Evolutionary conservation across 306 rosid species (phyloP), one percentile per base, ranked within the genome.

Genomic region (Corylus avellana): DNA sequence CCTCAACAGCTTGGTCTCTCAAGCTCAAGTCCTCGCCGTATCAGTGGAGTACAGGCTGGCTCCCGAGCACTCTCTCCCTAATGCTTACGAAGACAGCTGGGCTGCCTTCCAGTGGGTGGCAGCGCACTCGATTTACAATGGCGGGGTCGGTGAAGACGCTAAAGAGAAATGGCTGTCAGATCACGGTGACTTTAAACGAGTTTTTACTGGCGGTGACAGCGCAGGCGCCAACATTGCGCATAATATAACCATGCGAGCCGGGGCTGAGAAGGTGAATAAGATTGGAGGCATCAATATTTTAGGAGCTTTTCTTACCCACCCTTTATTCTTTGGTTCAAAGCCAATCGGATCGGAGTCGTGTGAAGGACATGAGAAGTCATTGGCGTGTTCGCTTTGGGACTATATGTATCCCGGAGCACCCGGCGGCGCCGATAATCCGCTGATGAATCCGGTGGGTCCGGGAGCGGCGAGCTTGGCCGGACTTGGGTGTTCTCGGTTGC

Each of bases 191-290:
- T 86, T 88, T 22, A 56, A 20, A 20, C 55, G 85, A 16, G 16
- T 88, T 32, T 86, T 74, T 77, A 63, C 82, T 0, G 88, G 90
- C 0, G 90, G 90, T 47, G 92, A 86, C 61, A 88, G 88, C 53
- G 32, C 89, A 0, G 91, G 87, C 27, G 89, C 81, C 16, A 88
- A 76, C 1, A 81, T 85, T 0, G 91, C 77, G 4, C 85, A 88
- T 4, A 47, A 84, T 3, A 18, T 49, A 0, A 79, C 78, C n/a
- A 59, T 86, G 35, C 88, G 88, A 12, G 70, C 79, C 12, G 86
- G 84, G 20, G 44, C 4, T n/a, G 87, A 76, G 39, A 12, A 11
- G 25, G 69, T 84, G 17, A 83, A 68, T 0, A 22, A 22, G 0
- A 22, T 22, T 22, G 80, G 89, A 29, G 88, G 44, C 3, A 79